A percentile compares a stretch with the other conserved stretches of the same genome.
phyloP scores from a whole-genome alignment of 2,329 filamentous ascomycete species.

The Nemania sp. region DNA sequence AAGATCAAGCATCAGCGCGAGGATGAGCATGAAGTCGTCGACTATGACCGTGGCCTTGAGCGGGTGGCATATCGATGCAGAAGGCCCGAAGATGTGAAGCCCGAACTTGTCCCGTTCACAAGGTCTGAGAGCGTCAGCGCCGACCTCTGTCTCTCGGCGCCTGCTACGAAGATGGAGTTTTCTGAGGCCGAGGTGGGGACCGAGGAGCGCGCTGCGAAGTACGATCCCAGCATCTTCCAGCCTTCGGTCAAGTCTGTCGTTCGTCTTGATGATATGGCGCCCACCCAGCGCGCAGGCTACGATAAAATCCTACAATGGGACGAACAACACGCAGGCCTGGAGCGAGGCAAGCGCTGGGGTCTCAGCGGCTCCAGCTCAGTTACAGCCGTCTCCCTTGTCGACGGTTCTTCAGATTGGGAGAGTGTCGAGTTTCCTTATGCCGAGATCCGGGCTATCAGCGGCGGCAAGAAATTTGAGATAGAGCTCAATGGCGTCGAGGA shows the following conservation, averaged over 20 bases:
- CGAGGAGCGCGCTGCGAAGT: constrained; percentile 21
- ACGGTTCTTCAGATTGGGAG: constrained; percentile 8
- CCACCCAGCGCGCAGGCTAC: constrained; percentile 23
- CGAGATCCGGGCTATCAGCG: constrained; percentile 30
- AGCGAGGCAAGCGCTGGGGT: neutral
- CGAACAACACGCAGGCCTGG: neutral
- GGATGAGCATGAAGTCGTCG: constrained; percentile 26
- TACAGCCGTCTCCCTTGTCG: constrained; percentile 13
- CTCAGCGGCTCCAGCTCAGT: constrained; percentile 16
- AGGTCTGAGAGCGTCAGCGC: constrained; percentile 30
- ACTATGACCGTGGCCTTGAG: constrained; percentile 23
- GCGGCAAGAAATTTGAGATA: constrained; percentile 26
- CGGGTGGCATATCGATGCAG: constrained; percentile 24
- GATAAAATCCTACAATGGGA: constrained; percentile 26
- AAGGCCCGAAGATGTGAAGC: constrained; percentile 18
- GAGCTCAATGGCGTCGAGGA: constrained; percentile 24
- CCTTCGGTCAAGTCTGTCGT: constrained; percentile 23
- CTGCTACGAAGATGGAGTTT: constrained; percentile 36
- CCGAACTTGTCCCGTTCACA: constrained; percentile 23
- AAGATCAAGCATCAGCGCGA: constrained; percentile 17
- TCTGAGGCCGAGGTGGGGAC: constrained; percentile 17
- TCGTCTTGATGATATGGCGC: constrained; percentile 27
- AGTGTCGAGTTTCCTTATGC: constrained; percentile 30
- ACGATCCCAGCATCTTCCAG: constrained; percentile 19
- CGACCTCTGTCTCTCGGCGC: constrained; percentile 38